Conservation (phyloP, 2,329 filamentous ascomycete species). For the Fusarium devonianum region DNA sequence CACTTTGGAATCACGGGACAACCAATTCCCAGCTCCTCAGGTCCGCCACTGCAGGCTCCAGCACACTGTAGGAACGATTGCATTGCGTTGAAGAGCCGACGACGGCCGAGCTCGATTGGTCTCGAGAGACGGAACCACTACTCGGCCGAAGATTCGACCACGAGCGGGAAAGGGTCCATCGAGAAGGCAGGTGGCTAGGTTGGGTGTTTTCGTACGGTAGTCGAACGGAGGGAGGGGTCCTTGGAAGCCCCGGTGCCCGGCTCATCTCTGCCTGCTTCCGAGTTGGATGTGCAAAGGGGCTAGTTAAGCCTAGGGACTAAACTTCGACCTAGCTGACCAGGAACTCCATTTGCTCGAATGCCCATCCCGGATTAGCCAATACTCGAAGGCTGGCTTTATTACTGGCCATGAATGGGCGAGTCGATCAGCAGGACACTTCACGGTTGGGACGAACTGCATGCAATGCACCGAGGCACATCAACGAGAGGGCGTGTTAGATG, state of each 20-base stretch:
- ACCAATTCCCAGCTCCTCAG: constrained; percentile 3
- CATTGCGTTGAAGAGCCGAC: constrained; percentile 23
- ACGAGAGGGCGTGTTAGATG: constrained; percentile 4
- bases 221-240: no score
- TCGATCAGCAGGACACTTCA: constrained; percentile 20
- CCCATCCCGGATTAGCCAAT: constrained; percentile 7
- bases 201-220: no score
- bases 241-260: no score
- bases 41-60: background rate
- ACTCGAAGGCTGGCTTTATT: constrained; percentile 9
- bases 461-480: constrained; percentile 11
- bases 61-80: background rate
- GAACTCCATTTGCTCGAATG: constrained; percentile 17
- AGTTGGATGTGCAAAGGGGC: constrained; percentile 8
- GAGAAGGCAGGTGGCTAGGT: constrained; percentile 15
- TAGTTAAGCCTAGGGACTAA: constrained; percentile 27
- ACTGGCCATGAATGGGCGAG: background rate
- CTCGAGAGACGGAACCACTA: constrained; percentile 9
- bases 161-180: constrained; percentile 6
- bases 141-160: constrained; percentile 29
- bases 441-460: constrained; percentile 9
- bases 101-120: constrained; percentile 28
- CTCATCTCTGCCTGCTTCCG: constrained; percentile 25
- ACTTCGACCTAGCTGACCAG: constrained; percentile 22
- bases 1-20: background rate